Percentiles rank a stretch among this genome's conserved stretches.
These are phyloP conservation scores for Penicillium nucicola DNA, from an alignment of 495 filamentous ascomycete genomes.

Conservation along the genomic window DNA sequence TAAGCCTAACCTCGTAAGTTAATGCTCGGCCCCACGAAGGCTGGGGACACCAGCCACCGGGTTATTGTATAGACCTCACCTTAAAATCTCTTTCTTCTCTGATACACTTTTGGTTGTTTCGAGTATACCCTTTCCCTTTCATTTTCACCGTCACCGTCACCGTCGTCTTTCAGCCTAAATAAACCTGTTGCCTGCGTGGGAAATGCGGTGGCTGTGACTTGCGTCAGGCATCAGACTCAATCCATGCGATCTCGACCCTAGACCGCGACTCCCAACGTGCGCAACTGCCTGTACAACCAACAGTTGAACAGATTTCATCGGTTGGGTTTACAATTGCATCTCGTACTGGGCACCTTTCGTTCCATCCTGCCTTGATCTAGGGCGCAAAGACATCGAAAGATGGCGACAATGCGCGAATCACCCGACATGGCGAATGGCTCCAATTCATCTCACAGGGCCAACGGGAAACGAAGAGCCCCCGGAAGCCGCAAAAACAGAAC, in stretches of 20 bases:
- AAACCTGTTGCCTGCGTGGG: constrained; percentile 6
- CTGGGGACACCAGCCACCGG: constrained; percentile 34
- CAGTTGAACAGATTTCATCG: not conserved
- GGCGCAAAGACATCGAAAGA: not conserved
- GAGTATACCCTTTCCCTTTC: not conserved
- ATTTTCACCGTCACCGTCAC: no score
- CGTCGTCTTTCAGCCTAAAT: not conserved
- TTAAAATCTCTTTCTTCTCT: not conserved
- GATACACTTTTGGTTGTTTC: not conserved
- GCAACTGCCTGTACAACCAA: not conserved
- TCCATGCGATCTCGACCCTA: constrained; percentile 1
- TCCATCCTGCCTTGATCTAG: not conserved
- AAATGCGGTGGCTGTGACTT: constrained; percentile 19
- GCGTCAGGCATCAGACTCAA: constrained; percentile 20
- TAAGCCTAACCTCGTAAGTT: not conserved
- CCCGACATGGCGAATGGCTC: constrained; percentile 22
- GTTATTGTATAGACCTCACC: constrained; percentile 18
- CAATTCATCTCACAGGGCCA: constrained; percentile 3
- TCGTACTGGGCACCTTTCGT: not conserved
- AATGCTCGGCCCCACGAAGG: constrained; percentile 22
- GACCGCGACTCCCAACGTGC: not conserved
- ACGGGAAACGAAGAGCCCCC: constrained; percentile 6
- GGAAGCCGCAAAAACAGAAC: constrained; percentile 12
- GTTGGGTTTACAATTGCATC: constrained; percentile 12
- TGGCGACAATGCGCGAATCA: constrained; percentile 21